phyloP scores from a whole-genome alignment of 768 basidiomycete genomes.

The Mycena amicta region DNA sequence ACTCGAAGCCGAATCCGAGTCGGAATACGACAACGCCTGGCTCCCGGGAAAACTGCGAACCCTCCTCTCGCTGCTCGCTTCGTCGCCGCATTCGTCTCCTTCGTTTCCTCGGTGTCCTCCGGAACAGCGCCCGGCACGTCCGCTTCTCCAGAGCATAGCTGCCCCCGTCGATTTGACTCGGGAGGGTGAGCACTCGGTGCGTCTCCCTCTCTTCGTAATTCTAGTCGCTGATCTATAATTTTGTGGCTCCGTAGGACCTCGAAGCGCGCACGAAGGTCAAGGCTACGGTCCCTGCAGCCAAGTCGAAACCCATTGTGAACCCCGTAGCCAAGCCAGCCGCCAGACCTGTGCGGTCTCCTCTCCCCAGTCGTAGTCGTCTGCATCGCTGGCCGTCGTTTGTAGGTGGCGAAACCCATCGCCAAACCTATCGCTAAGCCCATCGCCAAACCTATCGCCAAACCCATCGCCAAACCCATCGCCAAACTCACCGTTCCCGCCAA shows the following conservation, averaged over 20 bases:
- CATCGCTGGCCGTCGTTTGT: too few species aligned
- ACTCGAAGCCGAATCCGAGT: slow-evolving; percentile 51
- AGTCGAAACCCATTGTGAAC: too few species aligned
- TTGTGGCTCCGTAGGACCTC: slow-evolving; percentile 31
- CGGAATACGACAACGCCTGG: slow-evolving; percentile 47
- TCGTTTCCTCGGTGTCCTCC: slow-evolving; percentile 68
- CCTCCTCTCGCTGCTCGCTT: slow-evolving; percentile 65
- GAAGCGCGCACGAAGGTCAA: slow-evolving; percentile 34
- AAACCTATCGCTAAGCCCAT: too few species aligned
- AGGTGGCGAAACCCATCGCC: too few species aligned
- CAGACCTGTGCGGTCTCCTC: too few species aligned
- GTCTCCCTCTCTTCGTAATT: slow-evolving; percentile 70
- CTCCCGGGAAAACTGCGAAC: slow-evolving; percentile 47
- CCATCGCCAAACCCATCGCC: too few species aligned
- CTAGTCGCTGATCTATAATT: slow-evolving; percentile 70
- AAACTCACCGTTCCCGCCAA: too few species aligned
- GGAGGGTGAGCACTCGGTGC: too few species aligned
- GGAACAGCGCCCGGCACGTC: slow-evolving; percentile 65
- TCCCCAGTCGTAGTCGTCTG: too few species aligned
- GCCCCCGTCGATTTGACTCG: slow-evolving; percentile 81
- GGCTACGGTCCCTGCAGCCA: too few species aligned
- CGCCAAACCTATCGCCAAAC: too few species aligned
- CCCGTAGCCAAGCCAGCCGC: too few species aligned
- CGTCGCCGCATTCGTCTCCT: slow-evolving; percentile 62
- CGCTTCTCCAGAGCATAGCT: slow-evolving; percentile 85